Conservation (phyloP, 139 green algal species). For the Chlamydomonas incerta region DNA sequence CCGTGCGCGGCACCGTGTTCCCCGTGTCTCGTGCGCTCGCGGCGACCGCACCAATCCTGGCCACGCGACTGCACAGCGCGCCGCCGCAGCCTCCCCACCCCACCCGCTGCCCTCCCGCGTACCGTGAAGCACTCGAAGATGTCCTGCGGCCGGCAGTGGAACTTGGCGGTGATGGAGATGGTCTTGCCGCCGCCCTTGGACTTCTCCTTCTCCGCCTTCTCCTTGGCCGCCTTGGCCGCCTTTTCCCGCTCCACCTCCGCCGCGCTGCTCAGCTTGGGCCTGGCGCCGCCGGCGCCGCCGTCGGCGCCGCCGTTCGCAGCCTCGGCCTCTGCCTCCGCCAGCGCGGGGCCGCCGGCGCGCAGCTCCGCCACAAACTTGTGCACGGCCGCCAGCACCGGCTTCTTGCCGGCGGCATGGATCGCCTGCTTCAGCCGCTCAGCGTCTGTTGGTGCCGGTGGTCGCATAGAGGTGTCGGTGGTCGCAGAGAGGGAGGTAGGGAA, state of each 20-base stretch:
- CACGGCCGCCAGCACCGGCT: slow-evolving; percentile 58
- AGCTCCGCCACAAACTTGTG: slow-evolving; percentile 79
- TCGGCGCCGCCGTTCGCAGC: slow-evolving; percentile 1
- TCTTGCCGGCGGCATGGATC: slow-evolving; percentile 46
- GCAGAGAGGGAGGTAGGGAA: too few relatives aligned
- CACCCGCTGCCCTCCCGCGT: not conserved
- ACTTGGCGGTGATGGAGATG: slow-evolving; percentile 76
- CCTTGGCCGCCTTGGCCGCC: slow-evolving; percentile 1
- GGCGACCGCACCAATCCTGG: too few relatives aligned
- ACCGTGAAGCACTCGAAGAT: slow-evolving; percentile 87
- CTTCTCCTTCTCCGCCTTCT: slow-evolving; percentile 11
- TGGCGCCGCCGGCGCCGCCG: not conserved
- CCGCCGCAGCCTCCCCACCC: too few relatives aligned
- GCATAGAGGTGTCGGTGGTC: too few relatives aligned
- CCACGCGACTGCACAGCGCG: too few relatives aligned
- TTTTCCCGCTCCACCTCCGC: not conserved
- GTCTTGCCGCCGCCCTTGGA: not conserved
- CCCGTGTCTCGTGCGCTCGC: too few relatives aligned
- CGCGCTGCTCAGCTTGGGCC: slow-evolving; percentile 19
- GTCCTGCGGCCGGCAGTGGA: slow-evolving; percentile 77
- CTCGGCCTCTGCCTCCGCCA: not conserved
- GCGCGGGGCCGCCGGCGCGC: slow-evolving; percentile 59
- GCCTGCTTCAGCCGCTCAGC: slow-evolving; percentile 34
- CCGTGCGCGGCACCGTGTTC: too few relatives aligned
- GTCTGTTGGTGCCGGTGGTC: not conserved